Evolutionary conservation across 306 rosid species (phyloP), one percentile per base, ranked within the genome.

Genomic region (Ochetophila trinervis): DNA sequence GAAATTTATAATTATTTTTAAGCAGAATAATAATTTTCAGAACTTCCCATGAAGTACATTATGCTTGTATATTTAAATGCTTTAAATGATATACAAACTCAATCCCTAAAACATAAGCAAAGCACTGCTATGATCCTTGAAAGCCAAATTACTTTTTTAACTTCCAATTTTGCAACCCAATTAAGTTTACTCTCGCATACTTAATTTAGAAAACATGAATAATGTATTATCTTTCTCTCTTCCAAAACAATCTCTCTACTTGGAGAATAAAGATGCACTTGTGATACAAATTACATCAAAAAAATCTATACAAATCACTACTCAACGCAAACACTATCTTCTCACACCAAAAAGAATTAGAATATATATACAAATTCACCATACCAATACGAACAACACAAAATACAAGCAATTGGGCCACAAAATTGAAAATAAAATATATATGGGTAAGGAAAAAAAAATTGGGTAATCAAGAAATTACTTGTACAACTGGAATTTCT

Each of bases 401-500:
- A 1, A 4, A 54, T 9, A 13, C 34, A 72, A 48, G 15, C 34
- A 56, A 4, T 59, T 47, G 60, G 21, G 56, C 45, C 35, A 12
- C 34, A 22, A 37, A 24, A 17, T 14, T 15, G 14, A 24, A 47
- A 14, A 37, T 1, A 40, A 60, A 5, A 61, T 8, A 18, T n/a
- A n/a, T n/a, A n/a, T n/a, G n/a, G 42, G 64, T 1, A 6, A 35
- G 15, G 21, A 54, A 55, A 35, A 22, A 55, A 36, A 22, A 64
- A 53, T 7, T 24, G 22, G 9, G 10, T 37, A 20, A 42, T 27
- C 50, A 66, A 22, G 48, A 12, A 53, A 57, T 66, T 20, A 92
- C 98, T 95, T 92, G 95, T 47, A 87, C 57, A 0, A 77, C 24
- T 0, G 91, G 93, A 76, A 68, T 5, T 45, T 92, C 80, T 56